Evolutionary conservation across 805 yeast species (phyloP).

Genomic region (Hyphopichia homilentoma): DNA sequence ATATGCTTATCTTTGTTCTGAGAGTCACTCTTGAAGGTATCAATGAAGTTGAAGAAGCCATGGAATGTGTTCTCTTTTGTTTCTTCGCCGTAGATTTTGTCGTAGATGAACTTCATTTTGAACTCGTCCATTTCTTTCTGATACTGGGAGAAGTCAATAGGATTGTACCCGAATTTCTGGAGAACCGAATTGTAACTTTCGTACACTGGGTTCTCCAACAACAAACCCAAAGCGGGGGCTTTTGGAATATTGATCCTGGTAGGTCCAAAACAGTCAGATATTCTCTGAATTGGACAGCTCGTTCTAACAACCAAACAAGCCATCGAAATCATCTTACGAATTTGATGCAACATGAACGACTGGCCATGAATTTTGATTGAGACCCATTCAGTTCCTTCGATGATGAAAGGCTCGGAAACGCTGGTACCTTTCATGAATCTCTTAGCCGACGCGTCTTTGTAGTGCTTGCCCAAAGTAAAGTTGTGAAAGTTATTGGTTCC

Average conservation of each 20-base stretch:
- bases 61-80: constrained; percentile 81
- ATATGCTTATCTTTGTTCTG: constrained; percentile 53
- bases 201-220: constrained; percentile 89
- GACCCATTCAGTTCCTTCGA: constrained; percentile 93
- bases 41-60: constrained; percentile 89
- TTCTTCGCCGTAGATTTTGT: constrained; percentile 89
- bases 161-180: constrained; percentile 71
- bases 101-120: constrained; percentile 85
- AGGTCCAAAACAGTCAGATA: constrained; percentile 70
- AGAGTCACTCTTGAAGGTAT: constrained; percentile 54
- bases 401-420: constrained; percentile 85
- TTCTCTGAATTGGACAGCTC: constrained; percentile 76
- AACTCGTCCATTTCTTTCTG: constrained; percentile 74
- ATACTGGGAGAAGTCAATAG: constrained; percentile 63
- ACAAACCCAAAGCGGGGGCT: constrained; percentile 92
- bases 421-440: constrained; percentile 77
- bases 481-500: constrained; percentile 94
- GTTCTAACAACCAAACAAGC: constrained; percentile 82
- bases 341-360: constrained; percentile 97
- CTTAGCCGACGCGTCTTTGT: constrained; percentile 79
- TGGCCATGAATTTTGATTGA: constrained; percentile 97
- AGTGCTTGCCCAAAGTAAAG: constrained; percentile 77
- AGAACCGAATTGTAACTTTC: constrained; percentile 75
- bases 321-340: constrained; percentile 97
- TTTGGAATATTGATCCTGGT: constrained; percentile 87